Percentiles rank a stretch among this genome's conserved stretches.
Evolutionary conservation across 805 yeast genomes (phyloP).

Genomic region (Pichia eremophila): DNA sequence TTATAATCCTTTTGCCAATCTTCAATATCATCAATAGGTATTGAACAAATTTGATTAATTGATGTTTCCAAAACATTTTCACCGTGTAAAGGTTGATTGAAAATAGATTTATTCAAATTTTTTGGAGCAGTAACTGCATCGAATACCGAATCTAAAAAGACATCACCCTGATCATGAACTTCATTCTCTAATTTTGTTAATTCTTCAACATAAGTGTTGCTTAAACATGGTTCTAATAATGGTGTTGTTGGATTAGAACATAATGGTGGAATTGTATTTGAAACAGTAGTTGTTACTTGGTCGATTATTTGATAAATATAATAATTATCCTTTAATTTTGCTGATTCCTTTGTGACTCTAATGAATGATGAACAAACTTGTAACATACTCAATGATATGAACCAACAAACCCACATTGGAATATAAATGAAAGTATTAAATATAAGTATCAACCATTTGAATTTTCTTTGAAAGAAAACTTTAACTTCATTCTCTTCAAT

Average conservation of each 20-base stretch:
- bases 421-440: slow-evolving; percentile 40
- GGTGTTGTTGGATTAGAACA: slow-evolving; percentile 8
- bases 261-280: slow-evolving; percentile 1
- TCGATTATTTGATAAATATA: slow-evolving; percentile 8
- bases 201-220: slow-evolving; percentile 19
- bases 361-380: slow-evolving; percentile 28
- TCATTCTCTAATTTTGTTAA: slow-evolving; percentile 31
- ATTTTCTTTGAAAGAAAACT: slow-evolving; percentile 19
- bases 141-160: slow-evolving; percentile 53
- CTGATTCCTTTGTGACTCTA: slow-evolving; percentile 24
- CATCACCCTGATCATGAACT: slow-evolving; percentile 53
- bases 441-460: slow-evolving; percentile 40
- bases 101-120: slow-evolving; percentile 15
- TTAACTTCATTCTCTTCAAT: slow-evolving; percentile 9
- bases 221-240: slow-evolving; percentile 15
- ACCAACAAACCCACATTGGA: slow-evolving; percentile 58
- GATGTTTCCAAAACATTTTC: slow-evolving; percentile 19
- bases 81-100: slow-evolving; percentile 16
- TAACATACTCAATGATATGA: slow-evolving; percentile 33
- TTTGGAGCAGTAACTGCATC: slow-evolving; percentile 40
- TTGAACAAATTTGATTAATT: slow-evolving; percentile 22
- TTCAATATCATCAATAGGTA: slow-evolving; percentile 16
- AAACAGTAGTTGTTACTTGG: slow-evolving; percentile 5
- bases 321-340: slow-evolving; percentile 15
- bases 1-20: slow-evolving; percentile 10